Conservation (phyloP, 148 eudicot genomes). For the Persicaria tinctoria region DNA sequence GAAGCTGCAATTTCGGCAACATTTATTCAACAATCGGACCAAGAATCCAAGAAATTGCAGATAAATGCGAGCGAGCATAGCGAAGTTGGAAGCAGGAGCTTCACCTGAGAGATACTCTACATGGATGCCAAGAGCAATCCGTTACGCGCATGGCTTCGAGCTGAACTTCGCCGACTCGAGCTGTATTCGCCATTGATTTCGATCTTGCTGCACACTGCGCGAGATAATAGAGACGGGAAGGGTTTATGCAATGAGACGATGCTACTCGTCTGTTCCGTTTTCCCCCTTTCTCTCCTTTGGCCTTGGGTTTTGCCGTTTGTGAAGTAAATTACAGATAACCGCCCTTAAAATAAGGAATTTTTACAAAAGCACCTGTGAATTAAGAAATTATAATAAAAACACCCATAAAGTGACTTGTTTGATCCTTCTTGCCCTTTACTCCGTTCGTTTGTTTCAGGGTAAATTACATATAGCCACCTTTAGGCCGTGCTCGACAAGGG, state of each 20-base stretch:
- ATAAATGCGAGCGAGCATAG: not conserved
- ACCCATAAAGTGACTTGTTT: too few relatives aligned
- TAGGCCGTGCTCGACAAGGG: too few relatives aligned
- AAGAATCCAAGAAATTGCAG: not conserved
- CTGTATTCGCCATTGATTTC: slow-evolving; percentile 19
- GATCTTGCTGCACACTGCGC: not conserved
- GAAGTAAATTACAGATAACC: too few relatives aligned
- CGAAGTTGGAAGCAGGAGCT: not conserved
- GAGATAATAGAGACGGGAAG: not conserved
- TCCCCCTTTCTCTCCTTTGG: not conserved
- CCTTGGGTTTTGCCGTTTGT: not conserved
- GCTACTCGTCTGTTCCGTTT: not conserved
- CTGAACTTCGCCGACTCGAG: slow-evolving; percentile 17
- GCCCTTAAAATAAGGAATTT: too few relatives aligned
- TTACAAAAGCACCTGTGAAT: too few relatives aligned
- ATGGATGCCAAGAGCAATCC: slow-evolving; percentile 57
- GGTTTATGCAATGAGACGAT: not conserved
- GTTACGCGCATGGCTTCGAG: slow-evolving; percentile 42
- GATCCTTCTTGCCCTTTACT: too few relatives aligned
- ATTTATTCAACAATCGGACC: not conserved
- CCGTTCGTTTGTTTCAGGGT: too few relatives aligned
- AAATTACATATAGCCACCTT: too few relatives aligned
- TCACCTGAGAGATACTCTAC: slow-evolving; percentile 52
- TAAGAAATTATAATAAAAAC: too few relatives aligned
- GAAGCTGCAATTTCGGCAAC: not conserved